phyloP scores from a whole-genome alignment of 2,329 filamentous ascomycete species.

The Pestalotiopsis sp. region DNA sequence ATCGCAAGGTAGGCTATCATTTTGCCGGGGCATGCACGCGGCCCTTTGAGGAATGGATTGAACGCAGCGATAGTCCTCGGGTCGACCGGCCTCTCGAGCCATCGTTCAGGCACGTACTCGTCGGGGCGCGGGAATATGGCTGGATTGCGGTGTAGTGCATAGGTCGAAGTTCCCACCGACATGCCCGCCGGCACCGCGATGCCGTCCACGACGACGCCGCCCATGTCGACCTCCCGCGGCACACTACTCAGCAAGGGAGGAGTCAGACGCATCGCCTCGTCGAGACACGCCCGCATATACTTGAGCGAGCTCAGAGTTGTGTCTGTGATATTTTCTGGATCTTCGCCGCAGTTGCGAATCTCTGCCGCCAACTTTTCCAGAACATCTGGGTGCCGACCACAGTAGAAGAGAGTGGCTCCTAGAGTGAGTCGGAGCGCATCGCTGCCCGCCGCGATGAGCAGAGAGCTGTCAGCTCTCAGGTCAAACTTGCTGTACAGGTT shows the following conservation, averaged over 20 bases:
- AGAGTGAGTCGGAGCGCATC: constrained; percentile 9
- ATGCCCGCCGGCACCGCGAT: neutral
- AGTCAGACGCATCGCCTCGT: constrained; percentile 4
- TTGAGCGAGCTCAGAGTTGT: neutral
- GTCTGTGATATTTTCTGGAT: neutral
- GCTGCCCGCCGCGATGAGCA: constrained; percentile 12
- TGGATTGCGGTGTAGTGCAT: neutral
- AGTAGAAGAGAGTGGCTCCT: constrained; percentile 2
- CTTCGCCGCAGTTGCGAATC: neutral
- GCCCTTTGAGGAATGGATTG: constrained; percentile 10
- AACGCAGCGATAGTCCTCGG: constrained; percentile 4
- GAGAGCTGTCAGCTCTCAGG: constrained; percentile 11
- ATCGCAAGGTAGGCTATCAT: constrained; percentile 9
- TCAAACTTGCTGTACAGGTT: constrained; percentile 13
- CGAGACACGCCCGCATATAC: constrained; percentile 5
- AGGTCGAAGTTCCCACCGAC: neutral
- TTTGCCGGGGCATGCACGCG: constrained; percentile 5
- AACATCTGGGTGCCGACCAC: neutral
- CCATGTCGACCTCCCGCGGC: neutral
- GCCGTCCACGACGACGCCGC: constrained; percentile 5
- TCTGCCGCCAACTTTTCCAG: neutral
- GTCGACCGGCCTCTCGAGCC: constrained; percentile 1
- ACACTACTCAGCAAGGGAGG: neutral
- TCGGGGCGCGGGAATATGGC: neutral
- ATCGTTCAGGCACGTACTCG: neutral